These are phyloP conservation scores for Diplocarpon rosae DNA, from an alignment of 2,329 filamentous ascomycete genomes.

Conservation along the genomic window DNA sequence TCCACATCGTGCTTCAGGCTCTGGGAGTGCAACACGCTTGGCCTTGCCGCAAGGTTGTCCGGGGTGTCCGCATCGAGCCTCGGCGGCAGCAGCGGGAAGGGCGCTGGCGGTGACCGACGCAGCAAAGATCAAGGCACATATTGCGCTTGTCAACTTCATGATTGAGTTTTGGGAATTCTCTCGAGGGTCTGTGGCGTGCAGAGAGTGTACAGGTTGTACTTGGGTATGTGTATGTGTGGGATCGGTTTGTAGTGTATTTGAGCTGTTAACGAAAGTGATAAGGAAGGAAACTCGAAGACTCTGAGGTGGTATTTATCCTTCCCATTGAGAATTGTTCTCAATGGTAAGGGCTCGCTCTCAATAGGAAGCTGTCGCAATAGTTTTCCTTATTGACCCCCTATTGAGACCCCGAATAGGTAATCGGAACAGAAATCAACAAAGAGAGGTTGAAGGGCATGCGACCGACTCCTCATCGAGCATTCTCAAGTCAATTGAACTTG, in stretches of 20 bases:
- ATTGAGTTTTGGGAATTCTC: constrained; percentile 14
- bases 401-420: constrained; percentile 15
- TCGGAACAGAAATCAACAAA: neutral
- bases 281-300: neutral
- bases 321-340: constrained; percentile 7
- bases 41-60: constrained; percentile 5
- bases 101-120: constrained; percentile 28
- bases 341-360: constrained; percentile 2
- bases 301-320: constrained; percentile 5
- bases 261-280: constrained; percentile 5
- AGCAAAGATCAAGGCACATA: constrained; percentile 32
- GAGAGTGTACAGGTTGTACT: constrained; percentile 1
- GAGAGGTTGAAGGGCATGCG: neutral
- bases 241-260: constrained; percentile 1
- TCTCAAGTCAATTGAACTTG: neutral
- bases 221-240: constrained; percentile 11
- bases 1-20: constrained; percentile 13
- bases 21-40: constrained; percentile 1
- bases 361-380: constrained; percentile 2
- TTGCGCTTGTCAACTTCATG: constrained; percentile 38
- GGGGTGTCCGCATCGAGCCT: constrained; percentile 4
- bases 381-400: constrained; percentile 12
- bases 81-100: constrained; percentile 12
- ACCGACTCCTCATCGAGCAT: neutral
- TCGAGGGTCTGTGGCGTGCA: neutral